Conservation (phyloP, 75 land plant species). For the Pinus albicaulis region DNA sequence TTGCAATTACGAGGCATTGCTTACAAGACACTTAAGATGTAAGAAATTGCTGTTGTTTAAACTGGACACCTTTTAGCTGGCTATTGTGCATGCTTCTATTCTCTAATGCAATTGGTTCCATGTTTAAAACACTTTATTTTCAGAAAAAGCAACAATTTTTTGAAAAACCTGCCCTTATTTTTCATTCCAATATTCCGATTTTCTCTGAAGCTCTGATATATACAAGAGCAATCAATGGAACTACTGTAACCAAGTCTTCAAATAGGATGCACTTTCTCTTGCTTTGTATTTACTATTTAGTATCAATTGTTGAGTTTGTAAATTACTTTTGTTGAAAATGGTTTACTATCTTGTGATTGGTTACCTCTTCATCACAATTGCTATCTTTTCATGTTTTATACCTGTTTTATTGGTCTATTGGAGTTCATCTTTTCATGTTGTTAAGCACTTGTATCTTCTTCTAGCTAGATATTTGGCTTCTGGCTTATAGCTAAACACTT, state of each 20-base stretch:
- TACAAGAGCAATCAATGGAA: too few species aligned
- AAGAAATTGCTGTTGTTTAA: conserved; percentile 1
- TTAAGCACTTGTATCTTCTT: not conserved
- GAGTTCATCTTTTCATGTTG: not conserved
- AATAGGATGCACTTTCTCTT: not conserved
- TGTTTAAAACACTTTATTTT: not conserved
- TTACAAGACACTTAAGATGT: not conserved
- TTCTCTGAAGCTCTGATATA: too few species aligned
- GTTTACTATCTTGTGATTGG: not conserved
- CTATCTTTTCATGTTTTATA: not conserved
- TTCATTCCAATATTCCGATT: not conserved
- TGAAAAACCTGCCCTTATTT: not conserved
- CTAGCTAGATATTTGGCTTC: too few species aligned
- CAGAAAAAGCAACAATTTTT: not conserved
- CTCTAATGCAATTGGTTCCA: not conserved
- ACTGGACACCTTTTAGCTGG: not conserved
- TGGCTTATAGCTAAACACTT: too few species aligned
- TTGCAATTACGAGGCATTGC: not conserved
- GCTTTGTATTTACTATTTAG: not conserved
- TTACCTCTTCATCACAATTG: not conserved
- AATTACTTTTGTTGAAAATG: not conserved
- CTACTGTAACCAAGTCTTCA: too few species aligned
- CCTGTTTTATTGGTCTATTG: not conserved
- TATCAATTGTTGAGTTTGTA: not conserved
- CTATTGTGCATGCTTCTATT: not conserved